Conservation (phyloP, 1,284 basidiomycete genomes). For the Puccinia brachypodii region DNA sequence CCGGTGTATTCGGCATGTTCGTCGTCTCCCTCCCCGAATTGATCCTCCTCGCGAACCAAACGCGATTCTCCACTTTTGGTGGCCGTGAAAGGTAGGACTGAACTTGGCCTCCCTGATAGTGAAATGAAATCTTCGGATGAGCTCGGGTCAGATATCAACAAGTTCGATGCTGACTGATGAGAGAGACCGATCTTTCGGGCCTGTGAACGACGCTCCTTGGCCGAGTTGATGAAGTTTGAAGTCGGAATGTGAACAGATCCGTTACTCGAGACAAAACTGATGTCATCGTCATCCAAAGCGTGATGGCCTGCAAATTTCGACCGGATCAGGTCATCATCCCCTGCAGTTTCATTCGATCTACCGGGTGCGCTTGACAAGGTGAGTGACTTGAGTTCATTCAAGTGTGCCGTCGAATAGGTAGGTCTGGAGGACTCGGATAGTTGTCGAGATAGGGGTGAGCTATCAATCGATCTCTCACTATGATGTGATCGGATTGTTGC, state of each 20-base stretch:
- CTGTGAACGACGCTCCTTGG: conserved; percentile 74
- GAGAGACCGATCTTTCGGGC: conserved; percentile 55
- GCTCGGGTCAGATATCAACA: conserved; percentile 46
- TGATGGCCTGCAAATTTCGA: conserved; percentile 35
- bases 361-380: conserved; percentile 20
- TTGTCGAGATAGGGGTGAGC: conserved; percentile 3
- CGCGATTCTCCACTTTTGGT: conserved; percentile 68
- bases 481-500: neutral
- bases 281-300: conserved; percentile 13
- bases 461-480: neutral
- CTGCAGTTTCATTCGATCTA: neutral
- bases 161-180: conserved; percentile 18
- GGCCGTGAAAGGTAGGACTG: conserved; percentile 54
- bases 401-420: conserved; percentile 36
- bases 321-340: conserved; percentile 16
- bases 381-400: conserved; percentile 46
- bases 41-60: conserved; percentile 85
- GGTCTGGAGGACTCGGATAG: conserved; percentile 33
- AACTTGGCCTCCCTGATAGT: conserved; percentile 62
- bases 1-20: conserved; percentile 87
- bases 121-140: conserved; percentile 77
- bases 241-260: conserved; percentile 66
- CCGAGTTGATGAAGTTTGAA: conserved; percentile 71
- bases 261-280: conserved; percentile 22
- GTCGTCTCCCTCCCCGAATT: conserved; percentile 86